Base-by-base conservation (phyloP, 257 asterid genomes). In the Fraxinus anomala region DNA sequence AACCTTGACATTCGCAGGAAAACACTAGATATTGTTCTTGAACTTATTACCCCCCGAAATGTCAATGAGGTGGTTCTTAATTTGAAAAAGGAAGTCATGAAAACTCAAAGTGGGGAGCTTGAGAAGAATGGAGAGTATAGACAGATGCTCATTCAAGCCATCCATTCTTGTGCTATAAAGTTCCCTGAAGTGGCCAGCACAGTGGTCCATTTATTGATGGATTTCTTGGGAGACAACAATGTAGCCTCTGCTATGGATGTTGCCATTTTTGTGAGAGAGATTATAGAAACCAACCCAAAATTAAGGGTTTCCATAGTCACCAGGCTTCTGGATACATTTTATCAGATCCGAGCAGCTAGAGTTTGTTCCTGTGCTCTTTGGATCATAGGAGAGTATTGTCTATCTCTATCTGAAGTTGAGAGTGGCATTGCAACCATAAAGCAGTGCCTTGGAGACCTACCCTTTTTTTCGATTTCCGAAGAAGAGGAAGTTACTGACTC, bases 101-200 rank as follows among this genome's bases (percentile, higher is more conserved):
- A 94, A 87, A 94, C 98, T 75, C 98, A 94, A 84, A 83, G 92
- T 17, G 94, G 93, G 80, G 98, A 94, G 83, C 90, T 89, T 76
- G 98, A 94, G 89, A 94, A 94, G 90, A 92, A 91, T 44, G 97
- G 94, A 5, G 98, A 94, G 79, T 94, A 92, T 73, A 96, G 98
- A 16, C 98, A 94, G 79, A 89, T 94, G 96, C 97, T 94, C 85
- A 94, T 94, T 82, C 97, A 94, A 89, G 97, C 98, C 61, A 94
- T 94, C 74, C 98, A 94, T 91, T 89, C 93, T 14, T 94, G 98
- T 85, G 98, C 98, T 3, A 88, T 94, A 74, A 94, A 92, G 84
- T 94, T 94, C 88, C 97, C 98, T 26, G 98, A 92, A 81, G 98
- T 94, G 24, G 98, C 98, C 74, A 94, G 96, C 86, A 94, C 98